Conservation (phyloP, 768 basidiomycete genomes). For the Multifurca ochricompacta region DNA sequence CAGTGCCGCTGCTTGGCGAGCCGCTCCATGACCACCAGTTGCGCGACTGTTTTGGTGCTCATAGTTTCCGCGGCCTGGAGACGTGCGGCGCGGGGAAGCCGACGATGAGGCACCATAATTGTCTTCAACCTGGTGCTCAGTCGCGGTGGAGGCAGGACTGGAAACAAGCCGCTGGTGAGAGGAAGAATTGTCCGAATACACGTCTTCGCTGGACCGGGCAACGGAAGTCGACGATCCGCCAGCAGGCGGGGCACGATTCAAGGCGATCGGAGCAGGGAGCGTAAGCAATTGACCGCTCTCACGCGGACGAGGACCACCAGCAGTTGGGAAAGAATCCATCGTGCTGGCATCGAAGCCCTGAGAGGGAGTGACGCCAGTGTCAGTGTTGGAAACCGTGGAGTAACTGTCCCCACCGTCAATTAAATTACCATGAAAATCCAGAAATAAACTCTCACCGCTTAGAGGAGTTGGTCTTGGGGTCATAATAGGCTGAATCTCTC, state of each 20-base stretch:
- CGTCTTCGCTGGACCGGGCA: conserved; percentile 28
- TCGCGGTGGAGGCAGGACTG: conserved; percentile 25
- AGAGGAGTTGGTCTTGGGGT: conserved; percentile 37
- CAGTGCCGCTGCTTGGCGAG: conserved; percentile 1
- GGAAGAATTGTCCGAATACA: conserved; percentile 35
- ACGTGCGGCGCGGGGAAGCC: conserved; percentile 9
- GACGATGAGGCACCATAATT: background rate
- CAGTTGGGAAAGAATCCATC: conserved; percentile 45
- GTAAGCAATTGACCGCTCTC: conserved; percentile 67
- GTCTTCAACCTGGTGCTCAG: conserved; percentile 27
- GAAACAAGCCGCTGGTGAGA: conserved; percentile 38
- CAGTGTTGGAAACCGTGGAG: conserved; percentile 72
- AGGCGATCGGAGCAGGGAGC: conserved; percentile 67
- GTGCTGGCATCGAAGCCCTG: conserved; percentile 52
- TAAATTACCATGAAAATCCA: background rate
- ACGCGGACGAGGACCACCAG: conserved; percentile 40
- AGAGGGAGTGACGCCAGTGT: conserved; percentile 53
- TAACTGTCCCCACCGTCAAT: conserved; percentile 45
- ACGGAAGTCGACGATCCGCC: conserved; percentile 31
- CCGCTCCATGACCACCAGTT: background rate
- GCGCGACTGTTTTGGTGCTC: background rate
- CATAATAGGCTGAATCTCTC: conserved; percentile 66
- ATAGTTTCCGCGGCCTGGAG: conserved; percentile 18
- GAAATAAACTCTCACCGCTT: conserved; percentile 47
- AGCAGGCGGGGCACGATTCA: conserved; percentile 36